Evolutionary conservation across 192 early-diverging fungal genomes (phyloP), one percentile per base, ranked within the genome.

Genomic region (Gorgonomyces haynaldii): DNA sequence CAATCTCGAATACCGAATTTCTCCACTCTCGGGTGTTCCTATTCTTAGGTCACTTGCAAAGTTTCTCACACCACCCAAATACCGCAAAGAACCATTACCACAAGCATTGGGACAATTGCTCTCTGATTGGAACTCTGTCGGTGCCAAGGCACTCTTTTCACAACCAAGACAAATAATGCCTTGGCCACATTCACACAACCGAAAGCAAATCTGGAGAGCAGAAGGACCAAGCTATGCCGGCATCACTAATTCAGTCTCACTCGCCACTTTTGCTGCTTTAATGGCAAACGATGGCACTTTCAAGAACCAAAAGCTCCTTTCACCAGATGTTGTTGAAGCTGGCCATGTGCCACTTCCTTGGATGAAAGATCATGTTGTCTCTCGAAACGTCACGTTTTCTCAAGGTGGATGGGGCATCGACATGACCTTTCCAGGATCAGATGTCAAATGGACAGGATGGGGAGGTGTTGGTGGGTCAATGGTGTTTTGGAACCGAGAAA

Each of bases 401-500:
- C 42, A 39, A 12, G 71, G 79, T 32, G 79, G 72, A 4, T 64
- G 57, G 57, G 57, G 53, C n/a, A 24, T 37, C 9, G 47, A 57
- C 9, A 54, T 69, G 24, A 47, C 52, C 13, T 58, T 67, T 25
- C 51, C 60, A 5, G 53, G 61, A 2, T 20, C 7, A 4, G 26
- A 50, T 12, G 48, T 20, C 4, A 19, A 50, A 4, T 71, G 61
- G 60, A 30, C 67, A 32, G 79, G 81, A 13, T 82, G 81, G 81
- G 69, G 66, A 2, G 82, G 82, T 1, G 66, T 65, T 3, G 81
- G 82, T 4, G 82, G 82, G 0, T 66, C 61, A 22, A 47, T 81
- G 38, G 57, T 76, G 15, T 42, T 50, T 56, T 83, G 70, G 64
- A 78, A 81, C 42, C 57, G 47, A 1, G 65, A 78, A 22, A 60